Conservation (phyloP, 768 basidiomycete genomes). For the Boletus reticulatus region DNA sequence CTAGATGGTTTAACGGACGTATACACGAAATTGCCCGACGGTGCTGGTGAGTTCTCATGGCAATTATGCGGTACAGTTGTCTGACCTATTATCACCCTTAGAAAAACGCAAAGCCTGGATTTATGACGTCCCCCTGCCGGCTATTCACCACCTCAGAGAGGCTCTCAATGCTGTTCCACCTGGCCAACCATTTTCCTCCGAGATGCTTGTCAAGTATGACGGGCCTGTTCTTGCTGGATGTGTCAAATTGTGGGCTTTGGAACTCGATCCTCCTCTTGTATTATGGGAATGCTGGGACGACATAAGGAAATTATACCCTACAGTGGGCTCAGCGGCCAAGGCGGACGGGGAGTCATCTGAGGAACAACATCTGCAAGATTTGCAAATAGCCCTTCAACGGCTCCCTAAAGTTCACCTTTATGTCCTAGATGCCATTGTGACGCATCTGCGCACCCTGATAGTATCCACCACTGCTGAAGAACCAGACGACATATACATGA, state of each 20-base stretch:
- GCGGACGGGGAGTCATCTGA: conserved; percentile 51
- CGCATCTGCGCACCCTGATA: conserved; percentile 73
- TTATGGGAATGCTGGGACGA: conserved; percentile 94
- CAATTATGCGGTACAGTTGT: background rate
- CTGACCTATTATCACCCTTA: conserved; percentile 23
- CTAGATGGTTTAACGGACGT: conserved; percentile 60
- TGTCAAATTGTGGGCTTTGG: conserved; percentile 88
- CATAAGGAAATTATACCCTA: conserved; percentile 81
- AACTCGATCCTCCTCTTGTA: conserved; percentile 83
- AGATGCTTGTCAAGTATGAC: conserved; percentile 74
- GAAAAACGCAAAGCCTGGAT: conserved; percentile 93
- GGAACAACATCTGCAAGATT: conserved; percentile 59
- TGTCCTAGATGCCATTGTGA: conserved; percentile 75
- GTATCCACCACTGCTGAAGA: conserved; percentile 69
- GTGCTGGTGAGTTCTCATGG: conserved; percentile 50
- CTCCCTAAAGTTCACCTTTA: conserved; percentile 78
- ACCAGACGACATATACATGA: conserved; percentile 72
- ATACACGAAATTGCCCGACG: conserved; percentile 58
- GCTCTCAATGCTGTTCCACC: conserved; percentile 70
- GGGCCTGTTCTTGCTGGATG: conserved; percentile 82
- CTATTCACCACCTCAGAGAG: conserved; percentile 84
- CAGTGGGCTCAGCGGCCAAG: conserved; percentile 56
- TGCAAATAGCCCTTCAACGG: conserved; percentile 61
- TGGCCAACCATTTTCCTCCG: conserved; percentile 42
- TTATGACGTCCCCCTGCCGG: conserved; percentile 85